Conservation (phyloP, 2,329 filamentous ascomycete species). For the Colletotrichum tanaceti region DNA sequence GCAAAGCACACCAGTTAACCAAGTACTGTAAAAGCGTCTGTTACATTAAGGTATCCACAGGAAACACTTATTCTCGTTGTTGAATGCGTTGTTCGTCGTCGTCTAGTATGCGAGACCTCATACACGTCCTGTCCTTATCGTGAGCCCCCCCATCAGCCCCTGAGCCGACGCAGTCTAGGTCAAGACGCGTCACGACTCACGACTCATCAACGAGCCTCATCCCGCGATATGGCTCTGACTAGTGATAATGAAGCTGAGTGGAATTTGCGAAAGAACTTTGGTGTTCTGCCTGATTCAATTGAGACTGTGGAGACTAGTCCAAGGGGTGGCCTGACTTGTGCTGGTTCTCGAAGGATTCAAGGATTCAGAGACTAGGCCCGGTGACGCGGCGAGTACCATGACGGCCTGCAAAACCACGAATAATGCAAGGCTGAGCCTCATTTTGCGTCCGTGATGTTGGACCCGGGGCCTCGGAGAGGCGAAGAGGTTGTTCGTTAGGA, state of each 20-base stretch:
- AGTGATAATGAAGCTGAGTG: not conserved
- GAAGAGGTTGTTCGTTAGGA: not conserved
- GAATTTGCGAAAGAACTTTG: not conserved
- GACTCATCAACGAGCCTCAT: not conserved
- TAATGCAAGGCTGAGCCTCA: conserved; percentile 13
- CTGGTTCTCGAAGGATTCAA: conserved; percentile 20
- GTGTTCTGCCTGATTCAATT: not conserved
- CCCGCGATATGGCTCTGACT: not conserved
- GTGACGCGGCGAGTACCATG: conserved; percentile 15
- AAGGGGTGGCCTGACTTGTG: not conserved
- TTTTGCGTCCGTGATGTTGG: not conserved
- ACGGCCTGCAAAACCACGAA: not conserved
- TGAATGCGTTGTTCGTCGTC: not conserved
- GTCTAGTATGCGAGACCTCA: not conserved
- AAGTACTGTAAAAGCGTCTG: not conserved
- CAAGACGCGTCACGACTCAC: conserved; percentile 2
- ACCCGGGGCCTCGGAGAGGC: not conserved
- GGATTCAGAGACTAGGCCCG: conserved; percentile 5
- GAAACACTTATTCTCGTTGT: not conserved
- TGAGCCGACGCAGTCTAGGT: not conserved
- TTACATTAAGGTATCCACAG: conserved; percentile 16
- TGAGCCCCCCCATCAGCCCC: not conserved
- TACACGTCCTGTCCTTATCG: not conserved
- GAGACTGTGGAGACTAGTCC: not conserved
- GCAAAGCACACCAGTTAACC: not conserved